phyloP scores from a whole-genome alignment of 176 grass and related monocot genomes.

The Paspalum vaginatum region DNA sequence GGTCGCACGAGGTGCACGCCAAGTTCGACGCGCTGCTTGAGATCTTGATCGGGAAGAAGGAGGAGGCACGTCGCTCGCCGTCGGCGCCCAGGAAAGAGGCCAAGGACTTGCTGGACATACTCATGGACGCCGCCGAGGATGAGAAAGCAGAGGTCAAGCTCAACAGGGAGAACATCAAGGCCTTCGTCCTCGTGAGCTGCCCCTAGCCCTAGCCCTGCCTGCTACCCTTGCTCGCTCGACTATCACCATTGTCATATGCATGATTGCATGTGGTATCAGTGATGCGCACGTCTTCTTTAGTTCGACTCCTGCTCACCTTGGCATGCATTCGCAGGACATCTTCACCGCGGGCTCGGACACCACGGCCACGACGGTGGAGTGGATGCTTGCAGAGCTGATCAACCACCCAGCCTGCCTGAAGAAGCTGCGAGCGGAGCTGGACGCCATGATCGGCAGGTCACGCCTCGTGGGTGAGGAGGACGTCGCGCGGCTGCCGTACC shows the following conservation, averaged over 20 bases:
- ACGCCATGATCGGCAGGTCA: slow-evolving; percentile 38
- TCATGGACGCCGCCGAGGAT: slow-evolving; percentile 58
- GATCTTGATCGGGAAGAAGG: slow-evolving; percentile 47
- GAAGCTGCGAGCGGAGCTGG: slow-evolving; percentile 46
- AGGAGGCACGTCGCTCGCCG: slow-evolving; percentile 12
- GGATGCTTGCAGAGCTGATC: slow-evolving; percentile 56
- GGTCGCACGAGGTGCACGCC: slow-evolving; percentile 38
- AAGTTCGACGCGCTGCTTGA: slow-evolving; percentile 63
- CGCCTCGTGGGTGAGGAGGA: slow-evolving; percentile 52
- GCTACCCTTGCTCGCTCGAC: too few relatives aligned
- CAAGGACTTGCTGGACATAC: slow-evolving; percentile 66
- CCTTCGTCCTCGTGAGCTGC: slow-evolving; percentile 67
- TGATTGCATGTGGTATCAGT: too few relatives aligned
- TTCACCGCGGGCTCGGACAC: slow-evolving; percentile 59
- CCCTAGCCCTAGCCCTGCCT: too few relatives aligned
- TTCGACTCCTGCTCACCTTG: too few relatives aligned
- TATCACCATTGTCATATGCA: too few relatives aligned
- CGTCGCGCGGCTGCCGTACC: slow-evolving; percentile 49
- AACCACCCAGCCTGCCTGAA: slow-evolving; percentile 45
- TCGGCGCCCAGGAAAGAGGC: too few relatives aligned
- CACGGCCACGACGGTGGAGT: slow-evolving; percentile 53
- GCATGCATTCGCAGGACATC: slow-evolving; percentile 65
- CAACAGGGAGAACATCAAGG: slow-evolving; percentile 73
- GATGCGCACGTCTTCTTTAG: too few relatives aligned
- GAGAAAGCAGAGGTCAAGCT: slow-evolving; percentile 52